Conservation (phyloP, 768 basidiomycete species). For the Goffeauzyma gilvescens region DNA sequence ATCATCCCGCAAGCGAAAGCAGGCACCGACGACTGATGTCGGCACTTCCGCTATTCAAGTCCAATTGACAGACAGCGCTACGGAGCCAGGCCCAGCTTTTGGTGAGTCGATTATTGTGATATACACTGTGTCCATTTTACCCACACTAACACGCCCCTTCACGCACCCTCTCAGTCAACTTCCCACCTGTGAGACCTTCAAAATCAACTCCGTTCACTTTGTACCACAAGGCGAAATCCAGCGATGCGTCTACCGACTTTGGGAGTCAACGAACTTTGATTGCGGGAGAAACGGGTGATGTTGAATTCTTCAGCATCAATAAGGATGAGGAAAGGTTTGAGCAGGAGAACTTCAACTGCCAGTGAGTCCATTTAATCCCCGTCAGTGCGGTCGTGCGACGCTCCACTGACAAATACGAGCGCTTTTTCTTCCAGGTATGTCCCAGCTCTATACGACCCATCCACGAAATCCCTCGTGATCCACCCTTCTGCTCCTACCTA, state of each 20-base stretch:
- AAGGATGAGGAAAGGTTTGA: slow-evolving; percentile 35
- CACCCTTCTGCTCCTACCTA: slow-evolving; percentile 45
- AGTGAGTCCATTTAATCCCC: slow-evolving; percentile 36
- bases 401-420: not conserved
- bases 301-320: slow-evolving; percentile 58
- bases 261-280: slow-evolving; percentile 36
- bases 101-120: no score
- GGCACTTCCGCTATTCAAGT: no score
- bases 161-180: slow-evolving; percentile 21
- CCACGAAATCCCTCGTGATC: slow-evolving; percentile 45
- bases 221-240: slow-evolving; percentile 16
- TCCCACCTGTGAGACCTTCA: slow-evolving; percentile 25
- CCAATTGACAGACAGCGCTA: no score
- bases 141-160: no score
- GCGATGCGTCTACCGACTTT: slow-evolving; percentile 8
- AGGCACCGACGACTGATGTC: no score
- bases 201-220: slow-evolving; percentile 25
- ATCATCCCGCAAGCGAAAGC: no score
- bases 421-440: slow-evolving; percentile 42
- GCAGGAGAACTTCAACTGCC: slow-evolving; percentile 44
- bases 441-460: slow-evolving; percentile 60
- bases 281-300: slow-evolving; percentile 61
- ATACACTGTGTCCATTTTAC: no score
- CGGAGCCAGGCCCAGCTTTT: no score
- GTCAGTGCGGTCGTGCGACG: not conserved